A percentile compares a stretch with the other conserved stretches of the same genome.
Evolutionary conservation across 257 asterid genomes (phyloP).

Genomic region (Nicotiana sylvestris): DNA sequence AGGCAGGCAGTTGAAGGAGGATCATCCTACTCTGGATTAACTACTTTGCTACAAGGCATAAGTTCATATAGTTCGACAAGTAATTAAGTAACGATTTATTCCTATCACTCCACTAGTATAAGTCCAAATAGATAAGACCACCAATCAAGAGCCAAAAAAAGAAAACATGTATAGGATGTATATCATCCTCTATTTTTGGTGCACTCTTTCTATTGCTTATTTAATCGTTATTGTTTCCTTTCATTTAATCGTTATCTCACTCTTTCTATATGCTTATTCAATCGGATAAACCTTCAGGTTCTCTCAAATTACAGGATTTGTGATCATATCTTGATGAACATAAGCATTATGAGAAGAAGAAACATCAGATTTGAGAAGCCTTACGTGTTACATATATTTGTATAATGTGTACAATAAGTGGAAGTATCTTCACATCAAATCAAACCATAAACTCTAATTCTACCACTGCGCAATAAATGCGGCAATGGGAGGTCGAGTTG

Average conservation of each 20-base stretch:
- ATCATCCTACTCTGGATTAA: constrained; percentile 12
- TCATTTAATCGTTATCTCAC: too few species aligned
- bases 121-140: too few species aligned
- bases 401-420: not conserved
- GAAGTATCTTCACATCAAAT: not conserved
- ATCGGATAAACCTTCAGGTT: not conserved
- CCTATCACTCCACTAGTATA: not conserved
- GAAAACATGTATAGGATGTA: not conserved
- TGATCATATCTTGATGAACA: not conserved
- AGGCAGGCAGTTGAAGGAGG: constrained; percentile 31
- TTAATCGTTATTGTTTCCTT: not conserved
- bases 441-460: not conserved
- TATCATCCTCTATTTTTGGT: not conserved
- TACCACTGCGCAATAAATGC: not conserved
- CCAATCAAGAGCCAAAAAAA: not conserved
- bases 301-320: not conserved
- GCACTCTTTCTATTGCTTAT: not conserved
- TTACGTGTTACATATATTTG: not conserved
- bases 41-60: constrained; percentile 8
- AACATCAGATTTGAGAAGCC: not conserved
- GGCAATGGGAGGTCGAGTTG: not conserved
- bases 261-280: too few species aligned
- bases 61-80: not conserved
- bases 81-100: not conserved
- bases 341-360: not conserved